These are phyloP conservation scores for Rhodofomes roseus DNA, from an alignment of 1,284 basidiomycete species.

Conservation along the genomic window DNA sequence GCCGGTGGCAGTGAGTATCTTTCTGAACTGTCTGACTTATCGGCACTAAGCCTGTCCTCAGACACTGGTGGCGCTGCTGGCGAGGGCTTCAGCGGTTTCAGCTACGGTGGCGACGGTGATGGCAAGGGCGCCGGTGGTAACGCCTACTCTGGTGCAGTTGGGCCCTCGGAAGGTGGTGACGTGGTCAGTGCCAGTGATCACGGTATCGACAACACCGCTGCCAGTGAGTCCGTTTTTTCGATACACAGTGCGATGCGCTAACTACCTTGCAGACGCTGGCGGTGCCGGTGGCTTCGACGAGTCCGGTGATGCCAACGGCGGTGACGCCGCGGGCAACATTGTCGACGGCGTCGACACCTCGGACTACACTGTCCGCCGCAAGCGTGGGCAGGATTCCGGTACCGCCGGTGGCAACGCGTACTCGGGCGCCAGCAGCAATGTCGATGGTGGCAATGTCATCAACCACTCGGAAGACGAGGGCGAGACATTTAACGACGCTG, in stretches of 20 bases:
- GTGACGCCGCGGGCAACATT: conserved; percentile 14
- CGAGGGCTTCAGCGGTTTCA: conserved; percentile 15
- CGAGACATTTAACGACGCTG: conserved; percentile 8
- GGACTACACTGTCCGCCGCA: conserved; percentile 13
- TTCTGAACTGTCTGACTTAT: neutral
- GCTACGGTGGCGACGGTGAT: conserved; percentile 16
- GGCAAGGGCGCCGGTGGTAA: conserved; percentile 21
- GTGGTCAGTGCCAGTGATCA: conserved; percentile 15
- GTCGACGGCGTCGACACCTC: conserved; percentile 5
- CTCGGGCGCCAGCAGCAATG: conserved; percentile 19
- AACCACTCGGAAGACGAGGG: conserved; percentile 12
- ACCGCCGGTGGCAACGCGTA: conserved; percentile 21
- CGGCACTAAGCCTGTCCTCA: neutral
- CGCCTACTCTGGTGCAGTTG: conserved; percentile 24
- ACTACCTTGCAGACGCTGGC: conserved; percentile 14
- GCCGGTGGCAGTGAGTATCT: conserved; percentile 11
- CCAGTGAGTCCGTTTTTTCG: conserved; percentile 14
- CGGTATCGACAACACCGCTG: conserved; percentile 5
- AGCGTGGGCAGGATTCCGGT: conserved; percentile 12
- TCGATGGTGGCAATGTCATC: conserved; percentile 5
- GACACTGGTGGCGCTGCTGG: conserved; percentile 17
- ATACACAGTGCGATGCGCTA: neutral
- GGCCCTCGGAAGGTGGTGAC: conserved; percentile 19
- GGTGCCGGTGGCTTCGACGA: conserved; percentile 22
- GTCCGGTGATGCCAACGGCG: conserved; percentile 24